Evolutionary conservation across 495 filamentous ascomycete genomes (phyloP).

Genomic region (Recurvomyces mirabilis): DNA sequence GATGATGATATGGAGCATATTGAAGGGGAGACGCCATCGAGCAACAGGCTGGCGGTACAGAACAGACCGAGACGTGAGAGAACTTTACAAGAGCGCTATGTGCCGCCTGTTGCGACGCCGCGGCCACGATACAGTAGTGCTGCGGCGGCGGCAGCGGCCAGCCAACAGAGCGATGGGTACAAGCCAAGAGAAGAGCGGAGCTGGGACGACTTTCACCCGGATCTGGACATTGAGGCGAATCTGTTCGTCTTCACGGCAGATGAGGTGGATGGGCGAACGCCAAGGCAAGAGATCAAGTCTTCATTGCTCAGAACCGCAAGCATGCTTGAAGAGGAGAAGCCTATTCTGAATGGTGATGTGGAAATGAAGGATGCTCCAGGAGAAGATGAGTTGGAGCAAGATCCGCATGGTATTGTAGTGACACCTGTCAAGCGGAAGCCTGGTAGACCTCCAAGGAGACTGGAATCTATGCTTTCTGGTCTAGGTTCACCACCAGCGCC

Average conservation of each 20-base stretch:
- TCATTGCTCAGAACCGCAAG: conserved; percentile 7
- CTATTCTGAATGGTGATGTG: conserved; percentile 9
- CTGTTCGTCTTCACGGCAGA: conserved; percentile 70
- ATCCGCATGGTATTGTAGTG: conserved; percentile 6
- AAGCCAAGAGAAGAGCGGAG: conserved; percentile 92
- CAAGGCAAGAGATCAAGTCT: conserved; percentile 23
- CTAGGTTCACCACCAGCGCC: conserved; percentile 47
- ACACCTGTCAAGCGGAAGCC: conserved; percentile 44
- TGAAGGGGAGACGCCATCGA: conserved; percentile 35
- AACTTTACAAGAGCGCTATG: conserved; percentile 1
- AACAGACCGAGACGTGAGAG: conserved; percentile 31
- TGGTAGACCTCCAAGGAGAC: conserved; percentile 51
- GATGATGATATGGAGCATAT: conserved; percentile 28
- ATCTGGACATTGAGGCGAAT: conserved; percentile 72
- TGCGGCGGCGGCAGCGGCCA: conserved; percentile 70
- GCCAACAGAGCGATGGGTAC: conserved; percentile 84
- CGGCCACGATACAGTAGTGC: conserved; percentile 52
- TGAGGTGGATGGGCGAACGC: conserved; percentile 62
- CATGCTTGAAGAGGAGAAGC: conserved; percentile 1
- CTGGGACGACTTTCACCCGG: conserved; percentile 94
- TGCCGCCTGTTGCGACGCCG: conserved; percentile 39
- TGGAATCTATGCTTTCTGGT: conserved; percentile 49
- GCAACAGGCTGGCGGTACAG: conserved; percentile 30
- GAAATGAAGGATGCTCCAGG: conserved; percentile 17
- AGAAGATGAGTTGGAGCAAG: conserved; percentile 1